Evolutionary conservation across 495 filamentous ascomycete species (phyloP), one percentile per base, ranked within the genome.

Genomic region (Cercophora sp.): DNA sequence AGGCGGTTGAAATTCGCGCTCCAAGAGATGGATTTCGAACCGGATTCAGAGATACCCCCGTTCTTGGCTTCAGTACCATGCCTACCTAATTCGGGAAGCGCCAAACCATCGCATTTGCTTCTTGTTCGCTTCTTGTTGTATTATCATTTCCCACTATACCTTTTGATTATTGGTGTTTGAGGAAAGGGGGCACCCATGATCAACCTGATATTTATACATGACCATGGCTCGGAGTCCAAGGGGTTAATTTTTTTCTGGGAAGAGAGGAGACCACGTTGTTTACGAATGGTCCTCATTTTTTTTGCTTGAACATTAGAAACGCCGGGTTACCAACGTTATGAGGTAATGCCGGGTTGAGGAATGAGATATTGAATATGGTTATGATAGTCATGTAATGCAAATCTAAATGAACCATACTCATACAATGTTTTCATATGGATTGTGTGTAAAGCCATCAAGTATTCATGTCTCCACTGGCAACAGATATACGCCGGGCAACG

Each of bases 121-220:
- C n/a, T n/a, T n/a, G n/a, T n/a, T n/a, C n/a, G n/a, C n/a, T n/a
- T 48, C 45, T 48, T 45, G 24, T 23, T 45, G 51, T 51, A 13
- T 50, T 43, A 18, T 48, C 35, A 15, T 49, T 40, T 25, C 37
- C 44, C 22, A 46, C 46, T 27, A 8, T 27, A 5, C 25, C 34
- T 10, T 43, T n/a, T n/a, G n/a, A n/a, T n/a, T n/a, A n/a, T n/a
- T n/a, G n/a, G n/a, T n/a, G n/a, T n/a, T n/a, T n/a, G n/a, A n/a
- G n/a, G n/a, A n/a, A n/a, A n/a, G n/a, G n/a, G n/a, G n/a, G n/a
- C n/a, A n/a, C n/a, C n/a, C n/a, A n/a, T n/a, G n/a, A n/a, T n/a
- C n/a, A n/a, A n/a, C n/a, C n/a, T n/a, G n/a, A n/a, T n/a, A n/a
- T n/a, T n/a, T n/a, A n/a, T n/a, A n/a, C n/a, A n/a, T n/a, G n/a